Evolutionary conservation across 352 stramenopile species (phyloP), one percentile per base, ranked within the genome.

Genomic region (Peronospora belbahrii): DNA sequence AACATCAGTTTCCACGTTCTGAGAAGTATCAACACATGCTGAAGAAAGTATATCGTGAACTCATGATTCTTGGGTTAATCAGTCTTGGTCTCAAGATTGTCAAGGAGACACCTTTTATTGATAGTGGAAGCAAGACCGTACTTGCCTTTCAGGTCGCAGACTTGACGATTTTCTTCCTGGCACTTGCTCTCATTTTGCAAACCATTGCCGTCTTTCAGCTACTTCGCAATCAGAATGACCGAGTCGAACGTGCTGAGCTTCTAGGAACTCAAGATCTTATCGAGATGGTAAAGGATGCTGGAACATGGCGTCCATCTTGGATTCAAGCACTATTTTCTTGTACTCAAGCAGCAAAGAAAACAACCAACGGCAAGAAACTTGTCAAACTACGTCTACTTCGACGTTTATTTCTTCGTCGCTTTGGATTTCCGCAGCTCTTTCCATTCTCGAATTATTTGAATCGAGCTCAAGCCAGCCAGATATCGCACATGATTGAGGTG

Each of bases 401-500:
- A 8, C 58, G 70, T 35, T 55, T 77, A 6, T 83, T 83, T 30
- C 48, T 83, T 5, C 44, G 43, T 3, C 55, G 47, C 4, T 75
- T 77, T 37, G 59, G 57, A 2, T 49, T 83, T 0, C 71, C 71
- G 0, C 59, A 81, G 39, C 58, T 83, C 4, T 77, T 77, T 23
- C 73, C 78, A 7, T 89, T 85, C 51, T 69, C 69, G 45, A 89
- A 89, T 48, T 89, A 87, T 52, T 31, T 89, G 5, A 66, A 70
- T 36, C 70, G 81, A 10, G 74, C 71, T 2, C 78, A 87, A 56
- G 75, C 82, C 13, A 86, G 75, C 52, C 73, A 90, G 48, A 85
- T 90, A 42, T 79, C 62, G 10, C 67, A 90, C 51, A 78, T 90
- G 65, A 84, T 90, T 35, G 75, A 90, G 15, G 75, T 90, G 5